These are phyloP conservation scores for Pyrenopolyporus hunteri DNA, from an alignment of 495 filamentous ascomycete species.

Conservation along the genomic window DNA sequence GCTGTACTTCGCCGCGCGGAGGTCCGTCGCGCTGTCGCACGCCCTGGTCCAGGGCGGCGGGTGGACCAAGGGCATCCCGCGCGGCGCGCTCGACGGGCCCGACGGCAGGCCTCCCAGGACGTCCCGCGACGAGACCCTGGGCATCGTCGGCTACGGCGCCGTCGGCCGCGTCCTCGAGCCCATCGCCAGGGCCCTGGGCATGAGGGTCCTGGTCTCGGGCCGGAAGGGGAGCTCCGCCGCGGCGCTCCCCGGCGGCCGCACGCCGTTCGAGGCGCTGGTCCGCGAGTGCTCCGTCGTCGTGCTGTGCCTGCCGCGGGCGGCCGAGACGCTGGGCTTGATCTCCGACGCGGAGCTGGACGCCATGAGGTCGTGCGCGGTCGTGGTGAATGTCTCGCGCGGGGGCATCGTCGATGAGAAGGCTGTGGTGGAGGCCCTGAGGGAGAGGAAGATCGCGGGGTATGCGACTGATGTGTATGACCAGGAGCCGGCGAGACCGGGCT, in stretches of 20 bases:
- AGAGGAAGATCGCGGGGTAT: conserved; percentile 55
- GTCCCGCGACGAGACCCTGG: conserved; percentile 50
- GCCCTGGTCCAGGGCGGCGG: conserved; percentile 39
- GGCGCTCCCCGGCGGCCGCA: conserved; percentile 44
- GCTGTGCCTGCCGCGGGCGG: conserved; percentile 52
- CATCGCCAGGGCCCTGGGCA: conserved; percentile 49
- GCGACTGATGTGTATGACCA: conserved; percentile 60
- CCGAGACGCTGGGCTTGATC: conserved; percentile 55
- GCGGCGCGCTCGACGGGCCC: conserved; percentile 37
- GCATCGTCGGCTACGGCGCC: conserved; percentile 60
- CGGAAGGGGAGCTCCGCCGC: conserved; percentile 47
- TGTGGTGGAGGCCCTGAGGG: conserved; percentile 53
- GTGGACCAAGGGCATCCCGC: conserved; percentile 41
- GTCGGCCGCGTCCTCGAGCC: conserved; percentile 52
- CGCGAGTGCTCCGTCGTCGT: conserved; percentile 55
- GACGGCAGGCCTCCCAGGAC: conserved; percentile 50
- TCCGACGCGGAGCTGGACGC: conserved; percentile 52
- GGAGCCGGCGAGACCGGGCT: conserved; percentile 54
- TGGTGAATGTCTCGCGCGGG: conserved; percentile 64
- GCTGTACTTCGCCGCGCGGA: conserved; percentile 59
- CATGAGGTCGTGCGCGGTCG: conserved; percentile 55
- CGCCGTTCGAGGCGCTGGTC: conserved; percentile 55
- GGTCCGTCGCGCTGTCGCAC: conserved; percentile 53
- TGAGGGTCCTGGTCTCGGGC: conserved; percentile 59
- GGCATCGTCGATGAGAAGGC: conserved; percentile 63